Percentiles rank a stretch among this genome's conserved stretches.
Evolutionary conservation across 345 rosid genomes (phyloP).

Genomic region (Pugionium dolabratum): DNA sequence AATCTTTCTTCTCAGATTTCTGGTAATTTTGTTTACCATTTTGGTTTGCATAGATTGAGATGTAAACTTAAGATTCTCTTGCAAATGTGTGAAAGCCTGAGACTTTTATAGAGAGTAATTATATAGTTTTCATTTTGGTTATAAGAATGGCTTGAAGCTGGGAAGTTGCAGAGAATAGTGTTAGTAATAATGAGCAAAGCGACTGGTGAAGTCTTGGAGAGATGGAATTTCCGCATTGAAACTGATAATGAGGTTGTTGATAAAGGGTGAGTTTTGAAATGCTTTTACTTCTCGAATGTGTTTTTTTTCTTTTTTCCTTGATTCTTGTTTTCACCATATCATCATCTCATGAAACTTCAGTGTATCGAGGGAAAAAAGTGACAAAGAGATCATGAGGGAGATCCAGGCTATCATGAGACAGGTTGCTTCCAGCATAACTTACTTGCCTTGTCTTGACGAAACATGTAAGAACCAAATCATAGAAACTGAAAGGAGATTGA

Average conservation of each 20-base stretch:
- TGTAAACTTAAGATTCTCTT: too few relatives aligned
- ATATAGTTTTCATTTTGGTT: background rate
- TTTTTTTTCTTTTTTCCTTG: background rate
- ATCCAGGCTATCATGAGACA: slow-evolving; percentile 95
- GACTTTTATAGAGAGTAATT: too few relatives aligned
- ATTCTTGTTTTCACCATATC: background rate
- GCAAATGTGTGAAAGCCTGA: too few relatives aligned
- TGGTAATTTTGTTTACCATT: slow-evolving; percentile 43
- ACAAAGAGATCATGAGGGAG: slow-evolving; percentile 95
- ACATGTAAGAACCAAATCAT: slow-evolving; percentile 54
- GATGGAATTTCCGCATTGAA: slow-evolving; percentile 94
- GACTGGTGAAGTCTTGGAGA: slow-evolving; percentile 78
- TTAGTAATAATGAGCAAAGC: slow-evolving; percentile 87
- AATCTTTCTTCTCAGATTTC: slow-evolving; percentile 71
- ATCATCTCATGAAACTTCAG: slow-evolving; percentile 39
- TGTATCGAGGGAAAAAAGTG: slow-evolving; percentile 90
- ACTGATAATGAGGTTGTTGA: slow-evolving; percentile 80
- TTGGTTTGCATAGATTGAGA: too few relatives aligned
- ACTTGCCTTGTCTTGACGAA: slow-evolving; percentile 95
- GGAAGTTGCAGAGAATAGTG: slow-evolving; percentile 85
- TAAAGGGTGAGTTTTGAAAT: slow-evolving; percentile 58
- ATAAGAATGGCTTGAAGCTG: slow-evolving; percentile 90
- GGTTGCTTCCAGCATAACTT: slow-evolving; percentile 90
- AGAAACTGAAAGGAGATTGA: background rate
- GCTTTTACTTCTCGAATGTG: too few relatives aligned